phyloP scores from a whole-genome alignment of 345 rosid genomes.

The Gossypium ekmanianum region DNA sequence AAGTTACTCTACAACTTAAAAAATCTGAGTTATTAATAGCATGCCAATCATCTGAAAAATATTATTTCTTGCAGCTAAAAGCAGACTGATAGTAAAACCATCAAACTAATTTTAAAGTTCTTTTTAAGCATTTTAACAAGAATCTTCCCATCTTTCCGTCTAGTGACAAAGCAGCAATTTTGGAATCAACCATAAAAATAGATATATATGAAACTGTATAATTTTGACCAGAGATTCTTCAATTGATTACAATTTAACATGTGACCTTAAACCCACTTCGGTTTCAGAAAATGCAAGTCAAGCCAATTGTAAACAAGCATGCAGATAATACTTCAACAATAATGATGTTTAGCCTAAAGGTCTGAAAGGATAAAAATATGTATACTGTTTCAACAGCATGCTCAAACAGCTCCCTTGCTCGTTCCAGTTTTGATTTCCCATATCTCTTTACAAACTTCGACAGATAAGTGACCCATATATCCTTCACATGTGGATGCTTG shows the following conservation, averaged over 20 bases:
- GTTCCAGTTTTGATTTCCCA: slow-evolving; percentile 83
- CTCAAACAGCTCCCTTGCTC: slow-evolving; percentile 90
- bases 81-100: background rate
- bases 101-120: background rate
- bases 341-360: background rate
- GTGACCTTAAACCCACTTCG: background rate
- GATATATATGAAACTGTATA: background rate
- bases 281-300: background rate
- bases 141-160: background rate
- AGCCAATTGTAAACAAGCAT: background rate
- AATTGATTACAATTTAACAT: background rate
- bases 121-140: background rate
- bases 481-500: slow-evolving; percentile 96
- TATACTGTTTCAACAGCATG: slow-evolving; percentile 63
- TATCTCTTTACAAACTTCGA: slow-evolving; percentile 88
- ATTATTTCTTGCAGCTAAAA: background rate
- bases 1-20: background rate
- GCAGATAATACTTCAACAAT: background rate
- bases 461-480: slow-evolving; percentile 88
- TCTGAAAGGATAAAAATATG: background rate
- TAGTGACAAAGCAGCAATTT: background rate
- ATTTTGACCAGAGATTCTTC: background rate
- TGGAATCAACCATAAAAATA: background rate
- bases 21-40: background rate
- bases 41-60: background rate